Base-by-base conservation (phyloP, 805 yeast genomes). In the Pichia californica region DNA sequence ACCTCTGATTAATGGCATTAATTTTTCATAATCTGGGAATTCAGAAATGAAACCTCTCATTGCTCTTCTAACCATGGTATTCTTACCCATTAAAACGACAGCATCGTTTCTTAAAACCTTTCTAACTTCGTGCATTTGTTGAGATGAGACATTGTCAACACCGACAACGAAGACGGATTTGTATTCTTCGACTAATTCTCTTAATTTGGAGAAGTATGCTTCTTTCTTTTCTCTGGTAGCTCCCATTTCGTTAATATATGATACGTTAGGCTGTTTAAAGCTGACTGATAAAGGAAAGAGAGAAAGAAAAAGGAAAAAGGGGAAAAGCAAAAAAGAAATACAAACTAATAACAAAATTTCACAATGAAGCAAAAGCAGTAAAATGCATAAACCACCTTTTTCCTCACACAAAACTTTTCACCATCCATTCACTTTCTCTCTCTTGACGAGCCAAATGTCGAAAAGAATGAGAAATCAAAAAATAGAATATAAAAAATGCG, bases 51-150 rank as follows among this genome's bases (percentile, higher is more conserved):
- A 87, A 64, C 88, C 93, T 78, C 99, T 88, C 80, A 93, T 77
- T 69, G 99, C 99, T 78, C 98, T 88, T 80, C 99, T 88, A 59
- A 93, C 96, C 98, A 93, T 91, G 81, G 99, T 93, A 96, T 93
- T 93, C 86, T 93, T 93, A 79, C 99, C 99, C 99, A 93, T 93
- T 67, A 93, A 77, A 59, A 93, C 89, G 60, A 86, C 93, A 66
- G 93, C 99, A 51, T 81, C 84, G 59, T 88, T 86, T 79, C 99
- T 88, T 67, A 93, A 83, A 57, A 88, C 74, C 81, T 85, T 88
- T 85, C 99, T 88, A 79, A 88, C 81, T 81, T 93, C 95, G 79
- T 93, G 99, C 96, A 93, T 89, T 79, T 93, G 99, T 81, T 93
- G 99, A 62, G 99, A 93, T 58, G 98, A 87, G 69, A 93, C 99